Evolutionary conservation across 2,329 filamentous ascomycete species (phyloP).

Genomic region (Chaetomium strumarium): DNA sequence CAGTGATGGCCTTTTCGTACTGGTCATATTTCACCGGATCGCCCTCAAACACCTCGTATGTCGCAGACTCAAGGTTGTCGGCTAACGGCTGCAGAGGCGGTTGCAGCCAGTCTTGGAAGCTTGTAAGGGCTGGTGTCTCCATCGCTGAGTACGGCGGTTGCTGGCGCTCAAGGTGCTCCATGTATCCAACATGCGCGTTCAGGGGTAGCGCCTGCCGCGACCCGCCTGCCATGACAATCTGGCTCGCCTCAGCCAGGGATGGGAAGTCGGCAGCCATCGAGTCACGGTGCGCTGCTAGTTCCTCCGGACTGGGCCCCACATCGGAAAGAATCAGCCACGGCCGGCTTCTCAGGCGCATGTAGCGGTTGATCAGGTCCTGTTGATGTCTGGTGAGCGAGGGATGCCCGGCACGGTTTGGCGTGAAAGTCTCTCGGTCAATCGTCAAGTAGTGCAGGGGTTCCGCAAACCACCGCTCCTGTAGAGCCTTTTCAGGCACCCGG

Average conservation of each 20-base stretch:
- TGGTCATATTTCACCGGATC: conserved; percentile 97
- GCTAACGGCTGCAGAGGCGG: conserved; percentile 90
- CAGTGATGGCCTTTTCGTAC: conserved; percentile 79
- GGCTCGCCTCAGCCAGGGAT: conserved; percentile 59
- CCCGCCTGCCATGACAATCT: conserved; percentile 38
- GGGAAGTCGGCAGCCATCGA: conserved; percentile 51
- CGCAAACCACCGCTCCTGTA: conserved; percentile 63
- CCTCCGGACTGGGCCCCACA: conserved; percentile 43
- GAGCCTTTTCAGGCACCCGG: conserved; percentile 51
- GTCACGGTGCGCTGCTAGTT: conserved; percentile 30
- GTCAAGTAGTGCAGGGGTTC: conserved; percentile 61
- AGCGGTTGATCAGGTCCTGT: conserved; percentile 54
- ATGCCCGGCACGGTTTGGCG: conserved; percentile 54
- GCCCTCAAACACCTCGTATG: conserved; percentile 97
- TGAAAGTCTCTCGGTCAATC: conserved; percentile 49
- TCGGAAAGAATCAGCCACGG: conserved; percentile 62
- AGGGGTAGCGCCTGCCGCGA: conserved; percentile 31
- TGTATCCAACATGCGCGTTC: conserved; percentile 63
- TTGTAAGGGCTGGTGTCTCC: conserved; percentile 47
- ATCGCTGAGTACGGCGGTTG: conserved; percentile 58
- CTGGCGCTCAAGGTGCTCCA: conserved; percentile 76
- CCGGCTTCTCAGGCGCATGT: conserved; percentile 57
- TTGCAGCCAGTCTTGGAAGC: conserved; percentile 89
- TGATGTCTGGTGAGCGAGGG: conserved; percentile 57
- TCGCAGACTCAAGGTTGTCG: conserved; percentile 94